Evolutionary conservation across 148 eudicot genomes (phyloP), one percentile per base, ranked within the genome.

Genomic region (Rheum nobile): DNA sequence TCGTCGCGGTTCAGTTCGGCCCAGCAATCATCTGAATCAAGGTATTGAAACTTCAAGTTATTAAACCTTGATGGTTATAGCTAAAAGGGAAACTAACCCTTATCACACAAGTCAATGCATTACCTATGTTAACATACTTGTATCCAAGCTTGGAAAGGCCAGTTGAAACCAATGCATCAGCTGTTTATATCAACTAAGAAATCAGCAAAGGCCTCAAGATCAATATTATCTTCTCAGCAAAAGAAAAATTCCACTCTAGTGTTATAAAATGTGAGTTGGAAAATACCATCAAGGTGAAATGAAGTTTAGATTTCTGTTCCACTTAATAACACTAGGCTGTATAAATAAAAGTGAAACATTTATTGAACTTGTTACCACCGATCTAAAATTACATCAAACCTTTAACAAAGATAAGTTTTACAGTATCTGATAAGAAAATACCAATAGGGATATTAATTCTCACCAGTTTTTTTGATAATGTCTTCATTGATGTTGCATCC

Each of bases 21-120:
- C 98, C 98, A 93, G 59, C 98, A 90, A 82, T 91, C 98, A 91
- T 93, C 98, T 93, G 80, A 74, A 75, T n/a, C 57, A 78, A 75
- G 39, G 28, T 32, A 2, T 48, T 35, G 26, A 35, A 37, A 50
- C 6, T 47, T 7, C 10, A 21, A n/a, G 24, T 52, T 21, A 52
- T 21, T 4, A 28, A 59, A 28, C 1, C 34, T 54, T 13, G 19
- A 61, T 54, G 35, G 37, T 12, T 61, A n/a, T n/a, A 29, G 2
- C 29, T 4, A 29, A 61, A 61, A 31, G 12, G 26, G 35, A 28
- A 28, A 22, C n/a, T 17, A 52, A 22, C 1, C 21, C 28, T 4
- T 52, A 6, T 21, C 29, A 6, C 2, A 29, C 1, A 12, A 59
- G 17, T 59, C 4, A 12, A 59, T 59, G 42, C 26, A 59, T 26